Conservation (phyloP, 129 eudicot species). For the Chrysanthemum makinoi region DNA sequence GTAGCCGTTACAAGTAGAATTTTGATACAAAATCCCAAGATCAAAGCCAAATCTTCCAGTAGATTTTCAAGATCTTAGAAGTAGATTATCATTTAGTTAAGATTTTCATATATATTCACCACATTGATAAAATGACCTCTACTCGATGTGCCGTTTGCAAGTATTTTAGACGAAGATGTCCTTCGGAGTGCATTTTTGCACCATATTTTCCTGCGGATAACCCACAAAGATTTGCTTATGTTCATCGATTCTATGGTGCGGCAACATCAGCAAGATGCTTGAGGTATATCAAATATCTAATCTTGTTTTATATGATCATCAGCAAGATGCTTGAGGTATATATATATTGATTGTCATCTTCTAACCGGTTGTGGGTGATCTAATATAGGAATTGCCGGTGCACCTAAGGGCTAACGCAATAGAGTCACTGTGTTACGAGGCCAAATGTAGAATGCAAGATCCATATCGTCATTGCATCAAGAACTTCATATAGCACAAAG, state of each 20-base stretch:
- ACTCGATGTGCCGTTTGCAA: slow-evolving; percentile 52
- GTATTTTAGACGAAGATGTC: slow-evolving; percentile 49
- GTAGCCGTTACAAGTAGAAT: background rate
- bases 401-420: slow-evolving; percentile 29
- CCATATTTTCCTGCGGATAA: slow-evolving; percentile 39
- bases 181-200: slow-evolving; percentile 41
- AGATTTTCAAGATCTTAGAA: slow-evolving; percentile 24
- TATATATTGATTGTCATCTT: background rate
- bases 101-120: background rate
- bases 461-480: slow-evolving; percentile 16
- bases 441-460: slow-evolving; percentile 39
- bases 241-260: slow-evolving; percentile 47
- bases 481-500: no score
- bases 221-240: slow-evolving; percentile 42
- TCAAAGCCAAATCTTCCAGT: slow-evolving; percentile 15
- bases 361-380: background rate
- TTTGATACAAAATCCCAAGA: slow-evolving; percentile 3
- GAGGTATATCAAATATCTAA: slow-evolving; percentile 28
- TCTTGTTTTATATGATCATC: background rate
- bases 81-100: background rate
- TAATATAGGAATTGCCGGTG: slow-evolving; percentile 33
- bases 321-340: background rate
- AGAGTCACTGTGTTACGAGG: slow-evolving; percentile 41
- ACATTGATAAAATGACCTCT: slow-evolving; percentile 23
- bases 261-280: slow-evolving; percentile 40